A percentile compares a stretch with the other conserved stretches of the same genome.
Evolutionary conservation across 1,284 basidiomycete species (phyloP).

Genomic region (Marasmius sp.): DNA sequence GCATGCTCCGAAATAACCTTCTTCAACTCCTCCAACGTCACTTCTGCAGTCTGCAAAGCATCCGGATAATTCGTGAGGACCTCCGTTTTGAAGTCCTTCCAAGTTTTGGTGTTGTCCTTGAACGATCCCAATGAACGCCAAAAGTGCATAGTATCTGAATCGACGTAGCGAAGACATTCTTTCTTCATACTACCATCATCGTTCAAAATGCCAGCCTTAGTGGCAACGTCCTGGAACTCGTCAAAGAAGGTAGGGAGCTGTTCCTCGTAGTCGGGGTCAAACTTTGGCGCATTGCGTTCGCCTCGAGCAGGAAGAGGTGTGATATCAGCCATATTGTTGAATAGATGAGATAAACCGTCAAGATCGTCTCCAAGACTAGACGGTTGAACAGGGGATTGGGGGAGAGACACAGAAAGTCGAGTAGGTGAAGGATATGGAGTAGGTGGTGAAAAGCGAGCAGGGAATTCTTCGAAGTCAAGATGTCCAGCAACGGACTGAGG

Average conservation of each 20-base stretch:
- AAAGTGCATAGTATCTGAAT: neutral
- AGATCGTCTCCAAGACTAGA: neutral
- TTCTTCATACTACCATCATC: neutral
- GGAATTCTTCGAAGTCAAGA: neutral
- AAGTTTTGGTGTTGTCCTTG: neutral
- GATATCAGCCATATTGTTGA: neutral
- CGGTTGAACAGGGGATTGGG: neutral
- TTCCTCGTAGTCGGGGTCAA: neutral
- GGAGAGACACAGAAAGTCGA: no score
- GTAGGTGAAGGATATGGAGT: neutral
- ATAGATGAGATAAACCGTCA: neutral
- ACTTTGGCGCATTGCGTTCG: neutral
- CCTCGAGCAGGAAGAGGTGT: neutral
- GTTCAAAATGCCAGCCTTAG: neutral
- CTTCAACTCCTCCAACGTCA: neutral
- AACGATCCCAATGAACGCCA: neutral
- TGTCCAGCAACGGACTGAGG: neutral
- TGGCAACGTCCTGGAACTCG: neutral
- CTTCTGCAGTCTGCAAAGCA: neutral
- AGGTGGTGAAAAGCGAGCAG: neutral
- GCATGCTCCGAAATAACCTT: neutral
- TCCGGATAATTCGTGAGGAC: neutral
- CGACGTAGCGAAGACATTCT: neutral
- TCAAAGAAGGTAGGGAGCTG: conserved; percentile 1
- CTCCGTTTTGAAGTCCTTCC: conserved; percentile 1